A percentile compares a stretch with the other conserved stretches of the same genome.
phyloP scores from a whole-genome alignment of 441 rosid species.

The Erodium texanum region DNA sequence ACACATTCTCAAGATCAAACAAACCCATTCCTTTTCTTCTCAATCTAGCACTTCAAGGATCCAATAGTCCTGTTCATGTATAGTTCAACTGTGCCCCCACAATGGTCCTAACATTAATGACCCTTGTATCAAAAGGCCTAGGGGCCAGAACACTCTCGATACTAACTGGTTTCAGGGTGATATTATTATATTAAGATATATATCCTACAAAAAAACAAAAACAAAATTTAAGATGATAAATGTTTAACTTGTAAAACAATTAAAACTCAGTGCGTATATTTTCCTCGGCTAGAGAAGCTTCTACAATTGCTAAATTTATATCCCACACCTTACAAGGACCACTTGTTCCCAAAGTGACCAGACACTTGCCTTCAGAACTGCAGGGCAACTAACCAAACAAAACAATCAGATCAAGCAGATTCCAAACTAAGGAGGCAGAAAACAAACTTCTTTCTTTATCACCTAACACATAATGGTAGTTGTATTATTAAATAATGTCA shows the following conservation, averaged over 20 bases:
- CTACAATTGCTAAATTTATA: slow-evolving; percentile 39
- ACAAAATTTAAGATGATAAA: no score
- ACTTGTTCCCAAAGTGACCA: slow-evolving; percentile 61
- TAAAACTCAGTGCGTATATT: slow-evolving; percentile 36
- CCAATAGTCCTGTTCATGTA: no score
- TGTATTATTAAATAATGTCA: neutral
- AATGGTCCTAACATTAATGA: no score
- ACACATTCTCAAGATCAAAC: no score
- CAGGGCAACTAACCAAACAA: slow-evolving; percentile 20
- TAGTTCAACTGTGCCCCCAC: no score
- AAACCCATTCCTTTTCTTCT: no score
- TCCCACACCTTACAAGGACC: slow-evolving; percentile 91
- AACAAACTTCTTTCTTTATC: neutral
- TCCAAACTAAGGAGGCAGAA: neutral
- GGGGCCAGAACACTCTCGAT: no score
- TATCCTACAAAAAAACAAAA: no score
- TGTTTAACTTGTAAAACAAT: neutral
- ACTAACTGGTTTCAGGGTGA: no score
- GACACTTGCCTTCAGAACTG: slow-evolving; percentile 81
- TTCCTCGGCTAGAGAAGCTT: slow-evolving; percentile 58
- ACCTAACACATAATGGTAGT: slow-evolving; percentile 4
- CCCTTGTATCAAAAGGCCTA: no score
- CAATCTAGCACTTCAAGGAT: no score
- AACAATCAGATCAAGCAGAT: slow-evolving; percentile 14
- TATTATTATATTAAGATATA: no score